Conservation (phyloP, 306 rosid species). For the Carpinus viminea region DNA sequence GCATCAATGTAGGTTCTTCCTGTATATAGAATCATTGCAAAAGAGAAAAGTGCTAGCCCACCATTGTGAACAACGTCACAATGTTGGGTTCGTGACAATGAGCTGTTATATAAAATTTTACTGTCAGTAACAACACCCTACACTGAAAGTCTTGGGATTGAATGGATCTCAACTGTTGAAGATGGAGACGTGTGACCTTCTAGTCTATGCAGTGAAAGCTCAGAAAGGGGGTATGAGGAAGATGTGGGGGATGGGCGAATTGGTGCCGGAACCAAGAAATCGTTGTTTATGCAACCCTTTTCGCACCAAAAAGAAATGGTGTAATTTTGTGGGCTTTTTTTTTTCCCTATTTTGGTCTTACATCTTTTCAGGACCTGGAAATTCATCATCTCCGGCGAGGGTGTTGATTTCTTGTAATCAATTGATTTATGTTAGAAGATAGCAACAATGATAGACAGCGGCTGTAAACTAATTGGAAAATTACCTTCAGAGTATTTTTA, state of each 20-base stretch:
- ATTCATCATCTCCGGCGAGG: neutral
- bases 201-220: neutral
- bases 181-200: conserved; percentile 9
- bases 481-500: neutral
- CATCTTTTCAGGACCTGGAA: neutral
- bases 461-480: neutral
- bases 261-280: neutral
- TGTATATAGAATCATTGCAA: conserved; percentile 27
- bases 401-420: conserved; percentile 6
- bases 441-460: neutral
- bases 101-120: conserved; percentile 11
- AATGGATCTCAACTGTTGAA: conserved; percentile 13
- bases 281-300: neutral
- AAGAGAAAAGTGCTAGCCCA: conserved; percentile 4
- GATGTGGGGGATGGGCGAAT: neutral
- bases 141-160: conserved; percentile 17
- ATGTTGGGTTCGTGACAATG: conserved; percentile 14
- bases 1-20: conserved; percentile 10
- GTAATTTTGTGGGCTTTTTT: neutral
- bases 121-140: conserved; percentile 22
- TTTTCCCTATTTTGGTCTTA: neutral
- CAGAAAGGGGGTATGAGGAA: neutral
- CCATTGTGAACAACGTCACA: conserved; percentile 17
- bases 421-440: neutral
- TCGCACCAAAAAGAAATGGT: neutral